Base-by-base conservation (phyloP, 768 basidiomycete species). In the Artomyces pyxidatus region DNA sequence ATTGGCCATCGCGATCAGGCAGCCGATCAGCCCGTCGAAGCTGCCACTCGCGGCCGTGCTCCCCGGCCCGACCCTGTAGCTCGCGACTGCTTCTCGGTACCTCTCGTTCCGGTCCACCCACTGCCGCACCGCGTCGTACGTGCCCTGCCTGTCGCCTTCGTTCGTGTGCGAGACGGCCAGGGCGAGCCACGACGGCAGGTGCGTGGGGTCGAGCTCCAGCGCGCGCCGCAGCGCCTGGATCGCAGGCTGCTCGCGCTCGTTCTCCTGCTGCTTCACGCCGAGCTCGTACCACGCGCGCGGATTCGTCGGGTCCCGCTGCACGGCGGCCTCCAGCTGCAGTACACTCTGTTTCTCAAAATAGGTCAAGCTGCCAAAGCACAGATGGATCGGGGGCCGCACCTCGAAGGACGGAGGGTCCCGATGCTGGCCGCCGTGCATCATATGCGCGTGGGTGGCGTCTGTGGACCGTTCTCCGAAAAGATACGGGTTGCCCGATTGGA, bases 191-290 rank as follows among this genome's bases (percentile, higher is more conserved):
- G 95, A 76, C 0, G 83, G 76, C 1, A 88, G 71, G 57, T 85
- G 78, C 3, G 74, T 62, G 3, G 91, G 82, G 58, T 95, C 86
- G 29, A 98, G 77, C 52, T 87, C 81, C 44, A 92, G 69, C 9
- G 92, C 84, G 48, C 83, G 84, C 42, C 75, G 70, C 17, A 99
- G 75, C 2, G 96, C 96, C 47, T 82, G 75, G 37, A 98, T 77
- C 4, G 96, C 96, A 58, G 90, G 84, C 7, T 77, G 75, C 67
- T 99, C 96, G 14, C 94, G 82, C 65, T 99, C 96, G 63, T 94
- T 96, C 67, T 96, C 94, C 65, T 99, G 96, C 61, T 98, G 96
- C 65, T 89, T 93, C 42, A 99, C 83, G 22, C 96, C 96, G 43
- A 98, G 82, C 56, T 86, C 79, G 61, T 78, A 94, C 96, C 96